Base-by-base conservation (phyloP, 306 rosid species). In the Prinsepia uniflora region DNA sequence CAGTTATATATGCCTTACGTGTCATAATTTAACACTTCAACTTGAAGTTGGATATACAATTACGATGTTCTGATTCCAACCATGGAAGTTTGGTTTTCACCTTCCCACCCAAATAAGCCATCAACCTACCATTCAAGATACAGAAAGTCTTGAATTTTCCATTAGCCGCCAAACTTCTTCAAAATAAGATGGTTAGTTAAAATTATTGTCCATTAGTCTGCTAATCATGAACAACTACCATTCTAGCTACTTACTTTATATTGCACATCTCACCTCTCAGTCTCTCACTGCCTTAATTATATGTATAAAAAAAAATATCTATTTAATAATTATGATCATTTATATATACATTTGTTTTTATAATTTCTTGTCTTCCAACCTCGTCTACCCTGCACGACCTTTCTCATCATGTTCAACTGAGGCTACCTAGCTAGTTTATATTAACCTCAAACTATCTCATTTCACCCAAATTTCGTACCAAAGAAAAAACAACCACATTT, bases 81-180 rank as follows among this genome's bases (percentile, higher is more conserved):
- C 36, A 4, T 13, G 36, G 43, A 15, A 9, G 64, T 56, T 9
- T 13, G 24, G 30, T 14, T 18, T 9, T 44, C 73, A 54, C 22
- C 54, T 55, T 54, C 73, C 63, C 17, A 19, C 40, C 43, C 52
- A 19, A 36, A 22, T 43, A 8, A 3, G 36, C 36, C 12, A 6
- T 0, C 8, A 12, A 68, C 75, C 70, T 12, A 76, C 65, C 79
- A 10, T 68, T 76, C 79, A 58, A 55, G 18, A 15, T 15, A 6
- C 44, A 22, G 13, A 63, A 30, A 58, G 53, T 49, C 52, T 8
- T 63, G 15, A 17, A 63, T 13, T 74, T 11, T 44, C 73, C 52
- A 18, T 19, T 67, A 47, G 59, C 73, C 43, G 53, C 20, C 50
- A 56, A 20, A 55, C 58, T 7, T 30, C 18, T 40, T 18, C 40